Base-by-base conservation (phyloP, 2,329 filamentous ascomycete genomes). In the Parasarocladium wereldwijsianum region DNA sequence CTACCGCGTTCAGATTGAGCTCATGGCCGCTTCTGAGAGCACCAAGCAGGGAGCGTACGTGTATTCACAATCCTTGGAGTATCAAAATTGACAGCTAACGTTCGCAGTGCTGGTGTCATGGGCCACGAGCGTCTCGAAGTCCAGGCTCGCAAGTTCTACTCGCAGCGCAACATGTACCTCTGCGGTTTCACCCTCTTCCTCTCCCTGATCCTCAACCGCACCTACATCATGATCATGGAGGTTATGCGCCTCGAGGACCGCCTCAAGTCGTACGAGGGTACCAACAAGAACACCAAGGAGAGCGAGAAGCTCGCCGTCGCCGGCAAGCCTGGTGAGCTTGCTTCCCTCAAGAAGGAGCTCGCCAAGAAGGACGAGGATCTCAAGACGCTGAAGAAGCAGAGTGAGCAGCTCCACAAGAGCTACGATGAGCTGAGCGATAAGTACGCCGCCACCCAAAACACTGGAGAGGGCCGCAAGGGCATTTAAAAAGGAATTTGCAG, bases 151-250 rank as follows among this genome's bases (percentile, higher is more conserved):
- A 98, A 98, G 63, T 98, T 98, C 69, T 98, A 98, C 71, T 93
- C 86, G 38, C 87, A 98, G 66, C 86, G 90, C 58, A 98, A 98
- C 75, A 98, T 98, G 90, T 98, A 98, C 64, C 85, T 98, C 38
- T 96, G 90, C 58, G 90, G 90, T 45, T 98, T 98, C 68, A 98
- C 90, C 5, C 78, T 98, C 39, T 96, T 98, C 74, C 78, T 98
- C 38, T 96, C 87, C 32, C 70, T 98, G 40, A 98, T 98, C 58
- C 82, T 92, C 52, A 96, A 98, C 76, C 87, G 90, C 51, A 98
- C 90, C 50, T 98, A 96, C 65, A 81, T 78, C 49, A 87, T 96
- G 82, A 93, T 94, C 49, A 70, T 93, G 41, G 86, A 94, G 45
- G 74, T 81, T 30, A 80, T 94, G 49, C 64, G 83, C 38, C 78